Evolutionary conservation across 2,329 filamentous ascomycete genomes (phyloP).

Genomic region (Diaporthe aspalathi): DNA sequence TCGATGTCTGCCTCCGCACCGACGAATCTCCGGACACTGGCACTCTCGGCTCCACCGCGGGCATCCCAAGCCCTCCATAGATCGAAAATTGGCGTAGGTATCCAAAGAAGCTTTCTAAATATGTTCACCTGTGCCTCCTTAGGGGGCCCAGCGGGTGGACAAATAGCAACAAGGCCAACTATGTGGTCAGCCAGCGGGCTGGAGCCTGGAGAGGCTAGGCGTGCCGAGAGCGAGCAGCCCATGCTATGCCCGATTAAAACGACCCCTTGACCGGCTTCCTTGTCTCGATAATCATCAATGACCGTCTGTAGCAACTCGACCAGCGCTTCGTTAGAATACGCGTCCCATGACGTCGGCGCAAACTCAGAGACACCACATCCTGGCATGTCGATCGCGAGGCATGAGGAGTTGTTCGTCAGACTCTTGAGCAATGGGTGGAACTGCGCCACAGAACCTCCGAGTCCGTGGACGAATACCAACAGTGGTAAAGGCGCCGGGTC

Average conservation of each 20-base stretch:
- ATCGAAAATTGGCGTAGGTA: slow-evolving; percentile 80
- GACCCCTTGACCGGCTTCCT: slow-evolving; percentile 73
- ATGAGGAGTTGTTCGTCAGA: slow-evolving; percentile 84
- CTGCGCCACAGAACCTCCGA: slow-evolving; percentile 92
- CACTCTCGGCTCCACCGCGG: slow-evolving; percentile 80
- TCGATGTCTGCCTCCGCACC: slow-evolving; percentile 74
- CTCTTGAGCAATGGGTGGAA: slow-evolving; percentile 85
- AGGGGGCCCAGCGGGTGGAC: slow-evolving; percentile 76
- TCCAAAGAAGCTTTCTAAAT: slow-evolving; percentile 69
- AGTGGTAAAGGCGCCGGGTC: slow-evolving; percentile 81
- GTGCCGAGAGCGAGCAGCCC: slow-evolving; percentile 82
- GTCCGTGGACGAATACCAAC: slow-evolving; percentile 90
- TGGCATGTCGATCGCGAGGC: slow-evolving; percentile 88
- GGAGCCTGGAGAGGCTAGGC: slow-evolving; percentile 70
- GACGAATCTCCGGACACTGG: slow-evolving; percentile 83
- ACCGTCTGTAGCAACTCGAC: slow-evolving; percentile 79
- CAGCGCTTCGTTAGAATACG: slow-evolving; percentile 82
- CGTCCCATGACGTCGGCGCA: slow-evolving; percentile 75
- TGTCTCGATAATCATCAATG: slow-evolving; percentile 79
- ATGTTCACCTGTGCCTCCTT: slow-evolving; percentile 61
- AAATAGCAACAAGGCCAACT: slow-evolving; percentile 83
- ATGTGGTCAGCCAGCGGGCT: slow-evolving; percentile 71
- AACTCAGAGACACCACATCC: slow-evolving; percentile 88
- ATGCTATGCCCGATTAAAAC: slow-evolving; percentile 90
- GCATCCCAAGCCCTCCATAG: slow-evolving; percentile 82